Evolutionary conservation across 306 rosid species (phyloP).

Genomic region (Bauhinia variegata): DNA sequence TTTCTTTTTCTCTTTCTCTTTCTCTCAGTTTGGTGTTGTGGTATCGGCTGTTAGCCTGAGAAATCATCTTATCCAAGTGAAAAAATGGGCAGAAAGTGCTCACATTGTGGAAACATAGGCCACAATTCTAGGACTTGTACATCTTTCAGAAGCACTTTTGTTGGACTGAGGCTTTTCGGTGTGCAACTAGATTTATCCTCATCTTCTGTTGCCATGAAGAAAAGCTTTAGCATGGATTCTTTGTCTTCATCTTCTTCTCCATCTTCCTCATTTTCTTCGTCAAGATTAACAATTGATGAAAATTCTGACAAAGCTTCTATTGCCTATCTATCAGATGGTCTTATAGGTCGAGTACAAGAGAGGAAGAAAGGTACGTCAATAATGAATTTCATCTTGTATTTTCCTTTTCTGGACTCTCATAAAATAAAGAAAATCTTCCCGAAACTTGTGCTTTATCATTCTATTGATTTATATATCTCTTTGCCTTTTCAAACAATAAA

Average conservation of each 20-base stretch:
- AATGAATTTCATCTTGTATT: not conserved
- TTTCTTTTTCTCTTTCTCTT: conserved; percentile 26
- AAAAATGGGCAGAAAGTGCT: conserved; percentile 92
- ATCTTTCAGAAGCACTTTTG: conserved; percentile 43
- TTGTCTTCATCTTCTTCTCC: conserved; percentile 58
- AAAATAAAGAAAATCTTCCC: no score
- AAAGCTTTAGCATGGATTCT: conserved; percentile 81
- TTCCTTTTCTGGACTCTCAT: not conserved
- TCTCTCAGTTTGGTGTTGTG: conserved; percentile 10
- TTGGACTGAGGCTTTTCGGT: conserved; percentile 78
- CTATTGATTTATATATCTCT: not conserved
- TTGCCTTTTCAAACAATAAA: not conserved
- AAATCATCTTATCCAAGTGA: conserved; percentile 28
- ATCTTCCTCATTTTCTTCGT: conserved; percentile 53
- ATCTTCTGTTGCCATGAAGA: conserved; percentile 52
- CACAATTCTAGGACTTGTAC: conserved; percentile 96
- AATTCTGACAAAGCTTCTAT: conserved; percentile 41
- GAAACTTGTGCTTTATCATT: not conserved
- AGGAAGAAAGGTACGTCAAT: conserved; percentile 66
- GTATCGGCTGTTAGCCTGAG: conserved; percentile 30
- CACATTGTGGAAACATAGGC: conserved; percentile 92
- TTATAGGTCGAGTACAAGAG: conserved; percentile 57
- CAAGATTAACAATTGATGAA: conserved; percentile 46
- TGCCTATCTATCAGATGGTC: conserved; percentile 82
- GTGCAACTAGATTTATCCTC: conserved; percentile 60